Evolutionary conservation across 164 flowering plant genomes (phyloP), one percentile per base, ranked within the genome.

Genomic region (Tinospora cordifolia): DNA sequence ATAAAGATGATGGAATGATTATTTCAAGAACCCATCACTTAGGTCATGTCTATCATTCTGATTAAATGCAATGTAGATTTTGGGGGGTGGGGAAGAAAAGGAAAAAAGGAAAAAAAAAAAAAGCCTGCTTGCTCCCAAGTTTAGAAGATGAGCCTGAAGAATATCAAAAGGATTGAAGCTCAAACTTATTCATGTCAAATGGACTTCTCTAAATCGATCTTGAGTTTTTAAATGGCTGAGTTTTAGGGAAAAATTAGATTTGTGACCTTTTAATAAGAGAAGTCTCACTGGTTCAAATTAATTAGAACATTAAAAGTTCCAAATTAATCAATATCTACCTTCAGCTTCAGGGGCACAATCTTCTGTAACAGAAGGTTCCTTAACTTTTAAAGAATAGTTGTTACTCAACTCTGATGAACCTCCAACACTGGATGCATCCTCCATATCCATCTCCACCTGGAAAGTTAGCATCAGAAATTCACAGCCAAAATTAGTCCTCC

Each of bases 371-470:
- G 79, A 65, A 40, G 78, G 39, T 47, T 39, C 76, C 21, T 5
- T 26, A 0, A 59, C 71, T 40, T 76, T 76, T 51, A 79, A 78
- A 47, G 72, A 49, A 4, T 76, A 73, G 39, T 30, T 65, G 51
- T 76, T 82, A 54, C 72, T 84, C 64, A 68, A 70, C 49, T 49
- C 74, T 72, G 79, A 69, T 26, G 67, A 40, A 59, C 58, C 76
- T 67, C 70, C 84, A 77, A 70, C 79, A 68, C 68, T 36, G 65
- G 79, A 74, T 46, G 57, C 84, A 69, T 93, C 96, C 78, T 86
- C 97, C 79, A 75, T 87, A 69, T 93, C 97, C 98, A 93, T 93
- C 81, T 91, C 97, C 54, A 93, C 95, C 98, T 93, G 79, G 57
- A 5, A 77, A 30, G 71, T 30, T 19, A 71, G 68, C 27, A 71